Evolutionary conservation across 2,329 filamentous ascomycete species (phyloP), one percentile per base, ranked within the genome.

Genomic region (Trichoderma oligosporum): DNA sequence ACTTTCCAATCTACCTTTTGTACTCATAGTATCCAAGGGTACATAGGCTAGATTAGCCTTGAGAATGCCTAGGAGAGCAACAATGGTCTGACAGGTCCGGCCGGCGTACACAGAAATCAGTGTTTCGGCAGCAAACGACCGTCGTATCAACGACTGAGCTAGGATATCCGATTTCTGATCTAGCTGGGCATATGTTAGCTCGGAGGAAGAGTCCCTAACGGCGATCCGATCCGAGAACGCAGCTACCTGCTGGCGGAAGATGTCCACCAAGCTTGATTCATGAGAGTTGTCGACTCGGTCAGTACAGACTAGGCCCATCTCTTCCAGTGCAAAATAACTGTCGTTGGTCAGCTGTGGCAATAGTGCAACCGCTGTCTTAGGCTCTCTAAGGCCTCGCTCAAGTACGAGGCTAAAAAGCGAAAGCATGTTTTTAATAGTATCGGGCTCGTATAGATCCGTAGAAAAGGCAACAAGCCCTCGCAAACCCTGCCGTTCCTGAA

Each of bases 11-110:
- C 66, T 60, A 0, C 16, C 54, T 4, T 12, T 24, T 16, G 66
- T 66, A 4, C 35, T 42, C 4, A 62, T 64, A 7, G 56, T 38
- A 44, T 67, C 65, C 0, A 68, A 46, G 0, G 66, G 66, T 3
- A 68, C 39, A 41, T 68, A 68, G 1, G 66, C 66, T 12, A 66
- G 16, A 25, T 59, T 61, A 2, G 66, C 64, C 38, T 67, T 67
- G 4, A 68, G 48, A 44, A 67, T 61, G n/a, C 65, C 66, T 1
- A 66, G 46, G 20, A 63, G 57, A 1, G 64, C 61, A 9, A 64
- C 44, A 14, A 66, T 57, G 12, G 65, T 62, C 49, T 62, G 36
- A 8, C 61, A 65, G 2, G 61, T 63, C 2, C 66, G 54, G 1
- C n/a, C 18, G 1, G 65, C 59, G 3, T 62, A 44, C 5, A 67